Evolutionary conservation across 768 basidiomycete genomes (phyloP).

Genomic region (Naematelia encephala): DNA sequence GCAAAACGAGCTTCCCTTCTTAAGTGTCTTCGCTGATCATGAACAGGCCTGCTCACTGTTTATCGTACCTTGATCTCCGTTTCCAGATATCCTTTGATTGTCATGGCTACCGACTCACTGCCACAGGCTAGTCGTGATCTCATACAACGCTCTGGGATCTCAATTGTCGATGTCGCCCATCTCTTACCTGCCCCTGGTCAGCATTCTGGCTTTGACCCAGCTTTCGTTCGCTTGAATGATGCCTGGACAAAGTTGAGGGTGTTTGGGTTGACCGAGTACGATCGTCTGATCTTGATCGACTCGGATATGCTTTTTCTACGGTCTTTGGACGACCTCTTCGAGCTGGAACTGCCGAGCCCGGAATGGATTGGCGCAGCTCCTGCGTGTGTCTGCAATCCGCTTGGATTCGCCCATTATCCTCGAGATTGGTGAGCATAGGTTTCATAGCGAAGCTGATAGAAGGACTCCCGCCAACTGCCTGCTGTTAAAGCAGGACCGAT

Average conservation of each 20-base stretch:
- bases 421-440: slow-evolving; percentile 64
- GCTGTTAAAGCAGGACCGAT: slow-evolving; percentile 57
- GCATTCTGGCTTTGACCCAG: slow-evolving; percentile 60
- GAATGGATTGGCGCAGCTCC: slow-evolving; percentile 84
- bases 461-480: slow-evolving; percentile 94
- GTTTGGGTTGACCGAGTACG: slow-evolving; percentile 51
- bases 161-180: slow-evolving; percentile 35
- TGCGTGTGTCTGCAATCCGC: slow-evolving; percentile 92
- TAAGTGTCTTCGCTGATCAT: neutral
- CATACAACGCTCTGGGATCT: slow-evolving; percentile 60
- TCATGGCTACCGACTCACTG: slow-evolving; percentile 67
- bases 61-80: slow-evolving; percentile 59
- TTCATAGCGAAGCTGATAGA: slow-evolving; percentile 3
- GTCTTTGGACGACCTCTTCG: slow-evolving; percentile 47
- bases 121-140: slow-evolving; percentile 57
- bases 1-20: neutral
- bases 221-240: slow-evolving; percentile 57
- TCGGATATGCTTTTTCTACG: slow-evolving; percentile 47
- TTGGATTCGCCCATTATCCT: slow-evolving; percentile 78
- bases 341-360: slow-evolving; percentile 35
- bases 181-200: slow-evolving; percentile 29
- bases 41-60: slow-evolving; percentile 62
- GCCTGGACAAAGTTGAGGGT: slow-evolving; percentile 63
- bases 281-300: slow-evolving; percentile 46
- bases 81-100: slow-evolving; percentile 71